phyloP scores from a whole-genome alignment of 2,329 filamentous ascomycete species.

The Zarea fungicola region DNA sequence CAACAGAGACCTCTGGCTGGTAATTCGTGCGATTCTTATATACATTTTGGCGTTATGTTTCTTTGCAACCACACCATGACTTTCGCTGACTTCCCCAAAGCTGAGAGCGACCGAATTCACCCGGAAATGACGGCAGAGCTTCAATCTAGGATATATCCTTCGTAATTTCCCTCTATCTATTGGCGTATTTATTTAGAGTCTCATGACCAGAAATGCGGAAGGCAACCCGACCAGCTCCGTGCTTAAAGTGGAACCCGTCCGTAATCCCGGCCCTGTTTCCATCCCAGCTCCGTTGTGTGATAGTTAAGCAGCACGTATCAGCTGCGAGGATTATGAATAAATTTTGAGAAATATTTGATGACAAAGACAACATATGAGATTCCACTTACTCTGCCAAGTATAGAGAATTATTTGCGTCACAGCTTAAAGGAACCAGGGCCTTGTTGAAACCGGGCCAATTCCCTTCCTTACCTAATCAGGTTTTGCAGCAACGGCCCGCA shows the following conservation, averaged over 20 bases:
- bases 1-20: not conserved
- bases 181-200: not conserved
- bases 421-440: too few species aligned
- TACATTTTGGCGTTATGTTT: too few species aligned
- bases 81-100: too few species aligned
- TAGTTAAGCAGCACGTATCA: too few species aligned
- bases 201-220: not conserved
- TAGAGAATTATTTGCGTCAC: too few species aligned
- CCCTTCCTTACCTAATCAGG: conserved; percentile 8
- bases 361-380: too few species aligned
- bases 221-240: not conserved
- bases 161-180: not conserved
- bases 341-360: too few species aligned
- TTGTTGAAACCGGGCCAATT: not conserved
- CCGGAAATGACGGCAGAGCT: not conserved
- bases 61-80: not conserved
- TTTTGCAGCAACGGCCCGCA: not conserved
- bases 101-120: not conserved
- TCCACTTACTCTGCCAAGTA: too few species aligned
- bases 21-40: not conserved
- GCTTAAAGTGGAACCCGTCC: not conserved
- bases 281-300: too few species aligned
- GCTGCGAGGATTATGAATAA: too few species aligned
- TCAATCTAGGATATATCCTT: not conserved
- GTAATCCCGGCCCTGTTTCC: not conserved